Conservation (phyloP, 148 eudicot genomes). For the Rhododendron ferrugineum region DNA sequence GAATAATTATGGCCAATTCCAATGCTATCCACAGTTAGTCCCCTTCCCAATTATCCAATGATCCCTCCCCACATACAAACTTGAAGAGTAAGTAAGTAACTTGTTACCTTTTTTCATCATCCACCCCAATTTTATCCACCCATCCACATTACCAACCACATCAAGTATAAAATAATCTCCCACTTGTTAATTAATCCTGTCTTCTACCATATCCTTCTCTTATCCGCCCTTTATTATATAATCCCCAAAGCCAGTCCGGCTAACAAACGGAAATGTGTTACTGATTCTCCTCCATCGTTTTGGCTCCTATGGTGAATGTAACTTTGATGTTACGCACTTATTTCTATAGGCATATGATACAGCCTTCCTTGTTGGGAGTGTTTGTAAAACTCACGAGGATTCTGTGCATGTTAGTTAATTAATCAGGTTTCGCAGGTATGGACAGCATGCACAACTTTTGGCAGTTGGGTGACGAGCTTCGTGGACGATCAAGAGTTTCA, state of each 20-base stretch:
- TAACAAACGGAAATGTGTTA: background rate
- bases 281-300: background rate
- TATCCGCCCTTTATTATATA: background rate
- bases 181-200: background rate
- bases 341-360: background rate
- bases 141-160: background rate
- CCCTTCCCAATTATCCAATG: background rate
- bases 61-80: background rate
- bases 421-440: constrained; percentile 43
- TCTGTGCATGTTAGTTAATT: constrained; percentile 5
- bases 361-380: background rate
- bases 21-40: background rate
- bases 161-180: background rate
- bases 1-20: background rate
- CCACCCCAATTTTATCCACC: background rate
- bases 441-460: constrained; percentile 70
- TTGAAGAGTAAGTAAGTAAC: background rate
- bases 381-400: background rate
- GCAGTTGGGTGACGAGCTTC: constrained; percentile 91
- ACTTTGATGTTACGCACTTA: background rate
- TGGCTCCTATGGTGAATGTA: background rate
- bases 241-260: background rate
- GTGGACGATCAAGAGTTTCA: constrained; percentile 66
- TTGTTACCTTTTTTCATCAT: background rate
- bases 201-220: background rate